These are phyloP conservation scores for Castanea sativa DNA, from an alignment of 306 rosid genomes.

Conservation along the genomic window DNA sequence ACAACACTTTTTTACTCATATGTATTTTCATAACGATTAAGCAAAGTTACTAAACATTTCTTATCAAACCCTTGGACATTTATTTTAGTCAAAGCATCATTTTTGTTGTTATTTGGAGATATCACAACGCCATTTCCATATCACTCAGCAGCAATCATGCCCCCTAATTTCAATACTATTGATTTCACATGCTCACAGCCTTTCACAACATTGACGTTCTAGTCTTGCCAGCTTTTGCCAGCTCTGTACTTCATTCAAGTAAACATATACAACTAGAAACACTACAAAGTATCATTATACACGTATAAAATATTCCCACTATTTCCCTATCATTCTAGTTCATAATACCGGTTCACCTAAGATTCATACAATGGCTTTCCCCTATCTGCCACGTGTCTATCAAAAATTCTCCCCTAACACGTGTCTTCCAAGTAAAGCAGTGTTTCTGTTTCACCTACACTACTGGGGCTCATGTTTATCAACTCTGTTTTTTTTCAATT, in stretches of 20 bases:
- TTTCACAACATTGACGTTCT: not conserved
- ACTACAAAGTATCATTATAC: not conserved
- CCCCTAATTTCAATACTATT: not conserved
- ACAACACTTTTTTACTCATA: too few relatives aligned
- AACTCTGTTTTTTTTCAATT: not conserved
- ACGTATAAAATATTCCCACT: not conserved
- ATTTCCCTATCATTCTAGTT: not conserved
- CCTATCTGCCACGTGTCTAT: slow-evolving; percentile 17
- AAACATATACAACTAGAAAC: not conserved
- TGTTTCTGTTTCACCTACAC: not conserved
- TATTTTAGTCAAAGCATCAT: not conserved
- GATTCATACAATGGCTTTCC: not conserved
- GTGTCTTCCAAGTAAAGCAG: slow-evolving; percentile 5
- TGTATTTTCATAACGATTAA: too few relatives aligned
- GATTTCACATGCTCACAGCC: not conserved
- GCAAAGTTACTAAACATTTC: too few relatives aligned
- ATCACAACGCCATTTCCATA: not conserved
- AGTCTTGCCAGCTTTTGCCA: slow-evolving; percentile 29
- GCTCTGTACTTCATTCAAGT: slow-evolving; percentile 1
- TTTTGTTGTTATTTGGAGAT: not conserved
- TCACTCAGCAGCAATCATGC: too few relatives aligned
- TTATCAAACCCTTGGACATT: too few relatives aligned
- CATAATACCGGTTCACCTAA: not conserved
- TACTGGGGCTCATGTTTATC: not conserved
- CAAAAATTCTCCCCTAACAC: not conserved